These are phyloP conservation scores for Eremothecium gossypii DNA, from an alignment of 1,139 yeast genomes.

Conservation along the genomic window DNA sequence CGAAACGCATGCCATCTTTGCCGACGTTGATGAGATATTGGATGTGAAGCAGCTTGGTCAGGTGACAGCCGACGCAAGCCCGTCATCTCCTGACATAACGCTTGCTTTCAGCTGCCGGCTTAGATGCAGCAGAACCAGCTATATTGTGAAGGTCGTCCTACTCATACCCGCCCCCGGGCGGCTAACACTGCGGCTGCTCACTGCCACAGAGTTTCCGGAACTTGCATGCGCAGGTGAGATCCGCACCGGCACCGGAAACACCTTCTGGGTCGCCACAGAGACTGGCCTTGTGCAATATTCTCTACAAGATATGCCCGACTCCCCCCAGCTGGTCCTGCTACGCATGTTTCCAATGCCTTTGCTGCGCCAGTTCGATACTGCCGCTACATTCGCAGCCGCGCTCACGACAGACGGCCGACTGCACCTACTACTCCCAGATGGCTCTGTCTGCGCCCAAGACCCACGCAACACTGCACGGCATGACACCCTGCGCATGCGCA, in stretches of 20 bases:
- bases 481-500: neutral
- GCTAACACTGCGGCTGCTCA: neutral
- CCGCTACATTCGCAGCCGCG: neutral
- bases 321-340: too few relatives aligned
- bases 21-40: neutral
- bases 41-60: neutral
- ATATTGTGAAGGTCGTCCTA: neutral
- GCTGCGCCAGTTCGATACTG: neutral
- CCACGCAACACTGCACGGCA: neutral
- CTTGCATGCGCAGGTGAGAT: neutral
- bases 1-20: neutral
- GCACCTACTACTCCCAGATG: neutral
- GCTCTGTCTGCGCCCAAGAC: neutral
- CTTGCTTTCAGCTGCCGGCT: too few relatives aligned
- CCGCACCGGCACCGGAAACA: neutral
- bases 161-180: neutral
- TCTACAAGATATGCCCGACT: neutral
- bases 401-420: neutral
- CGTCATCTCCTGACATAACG: too few relatives aligned
- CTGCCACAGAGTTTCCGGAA: neutral
- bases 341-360: too few relatives aligned
- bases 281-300: neutral
- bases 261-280: neutral
- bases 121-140: too few relatives aligned
- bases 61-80: too few relatives aligned